Base-by-base conservation (phyloP, 2,329 filamentous ascomycete genomes). In the Chrysoporthe puriensis region DNA sequence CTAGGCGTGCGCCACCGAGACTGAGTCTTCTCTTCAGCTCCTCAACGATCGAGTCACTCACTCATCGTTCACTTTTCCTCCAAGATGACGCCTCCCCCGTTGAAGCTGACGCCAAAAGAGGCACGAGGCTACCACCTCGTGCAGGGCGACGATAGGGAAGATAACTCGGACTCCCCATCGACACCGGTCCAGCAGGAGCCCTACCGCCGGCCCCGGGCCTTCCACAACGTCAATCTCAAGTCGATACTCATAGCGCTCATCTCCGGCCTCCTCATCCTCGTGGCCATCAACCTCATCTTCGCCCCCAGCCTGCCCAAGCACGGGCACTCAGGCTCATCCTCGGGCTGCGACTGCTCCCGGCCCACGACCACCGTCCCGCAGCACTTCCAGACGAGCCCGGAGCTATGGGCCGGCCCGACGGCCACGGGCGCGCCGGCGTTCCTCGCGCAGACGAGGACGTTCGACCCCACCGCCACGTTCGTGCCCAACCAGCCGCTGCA, bases 371-470 rank as follows among this genome's bases (percentile, higher is more conserved):
- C 82, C 52, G 82, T 88, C 59, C 88, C 88, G 34, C 85, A 89
- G 74, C 87, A 90, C 75, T 90, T 89, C 73, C 85, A 89, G 75
- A 90, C 87, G 0, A 82, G 80, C 34, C 86, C 87, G 3, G 81
- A 89, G 76, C 76, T 88, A 57, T 88, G 83, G 82, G 78, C 83
- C 77, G 90, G 90, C 1, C 90, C 90, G 48, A 92, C 89, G 4
- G 83, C 88, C n/a, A 94, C 91, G 1, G 91, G 91, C 16, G 80
- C 79, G 66, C 82, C 90, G 36, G 87, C 91, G 1, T 93, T 92
- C 75, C 80, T 94, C 67, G 91, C 90, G 1, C 86, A 92, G 78
- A 92, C 88, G 7, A 88, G 90, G 71, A 85, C 86, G 1, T 88
- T 91, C 50, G 84, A 89, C 26, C 90, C 91, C 70, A 83, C 87